Evolutionary conservation across 1,284 basidiomycete species (phyloP), one percentile per base, ranked within the genome.

Genomic region (Sporisorium exsertum): DNA sequence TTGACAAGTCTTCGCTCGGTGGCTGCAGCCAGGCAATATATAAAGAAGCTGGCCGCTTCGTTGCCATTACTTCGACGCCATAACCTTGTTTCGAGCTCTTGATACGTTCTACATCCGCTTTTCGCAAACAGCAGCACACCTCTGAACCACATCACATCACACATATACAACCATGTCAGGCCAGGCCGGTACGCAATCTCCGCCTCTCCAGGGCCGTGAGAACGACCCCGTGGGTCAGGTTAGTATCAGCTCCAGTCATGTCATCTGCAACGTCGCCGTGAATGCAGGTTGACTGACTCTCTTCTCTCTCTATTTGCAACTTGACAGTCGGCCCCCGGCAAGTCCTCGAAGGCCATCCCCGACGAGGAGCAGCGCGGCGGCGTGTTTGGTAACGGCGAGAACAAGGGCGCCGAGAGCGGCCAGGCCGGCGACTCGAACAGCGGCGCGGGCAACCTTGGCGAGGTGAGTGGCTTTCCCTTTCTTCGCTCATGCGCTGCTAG

Each of bases 191-290:
- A 75, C 74, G 50, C 60, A 77, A 22, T 77, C 75, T 58, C 75
- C 75, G 45, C 75, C 75, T 55, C 70, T 77, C 15, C 63, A 70
- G 53, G 75, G 75, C 35, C 60, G 60, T 33, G 71, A 70, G 54
- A 77, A 77, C 61, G 75, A 77, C 43, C 71, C 75, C n/a, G 71
- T 77, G 24, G 75, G 75, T 52, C 74, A 77, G 70, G 74, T 77
- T 27, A 64, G 74, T 40, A 24, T 42, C 33, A 18, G 22, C 43
- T 10, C 49, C 10, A 5, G 7, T 10, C 32, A 3, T 20, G n/a
- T 8, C 0, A 18, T 1, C 35, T 18, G 32, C n/a, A 51, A 18
- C n/a, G 12, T 33, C 20, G 9, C 42, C 16, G 3, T 13, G 20
- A 6, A 8, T 26, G 20, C 4, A 35, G 20, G 45, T 2, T 24